Evolutionary conservation across 2,329 filamentous ascomycete species (phyloP), one percentile per base, ranked within the genome.

Genomic region (Sarocladiaceae sp.): DNA sequence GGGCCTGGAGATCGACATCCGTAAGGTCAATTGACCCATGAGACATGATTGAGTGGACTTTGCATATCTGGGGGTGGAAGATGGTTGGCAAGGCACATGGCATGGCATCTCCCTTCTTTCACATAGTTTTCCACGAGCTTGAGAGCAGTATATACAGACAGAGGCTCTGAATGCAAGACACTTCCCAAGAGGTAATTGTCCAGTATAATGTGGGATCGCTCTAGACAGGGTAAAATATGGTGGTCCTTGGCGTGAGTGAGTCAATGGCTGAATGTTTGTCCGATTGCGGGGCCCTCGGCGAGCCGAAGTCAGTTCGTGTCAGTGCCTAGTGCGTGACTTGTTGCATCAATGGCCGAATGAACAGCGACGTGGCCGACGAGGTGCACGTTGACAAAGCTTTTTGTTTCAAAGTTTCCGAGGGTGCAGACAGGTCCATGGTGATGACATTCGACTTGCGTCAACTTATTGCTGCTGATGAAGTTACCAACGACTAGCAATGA

Each of bases 61-160:
- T 7, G 47, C 29, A 36, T 50, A 37, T 37, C 20, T 31, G 29
- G 47, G 18, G 31, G 20, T 37, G 13, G 47, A 36, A 50, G 47
- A 50, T 37, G 29, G 13, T 50, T 50, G 33, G 26, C 23, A 36
- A 50, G 18, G 17, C 17, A 36, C 15, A 36, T 36, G 31, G 20
- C 33, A 10, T 50, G 47, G 47, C 47, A 50, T 48, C 17, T 50
- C 37, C 37, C 47, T 50, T 50, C 31, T 50, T 50, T 29, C 33
- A 50, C 47, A 50, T 50, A 50, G 29, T 50, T 50, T 37, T 29
- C 12, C 10, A 50, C 12, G 10, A 50, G 47, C 29, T 36, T 50
- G 22, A 36, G 29, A 50, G 47, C 20, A 50, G 47, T 50, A 50
- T 50, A 50, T 50, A 50, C 28, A 29, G 6, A 31, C 17, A 33